Evolutionary conservation across 805 yeast genomes (phyloP), one percentile per base, ranked within the genome.

Genomic region (Starmera quercuum): DNA sequence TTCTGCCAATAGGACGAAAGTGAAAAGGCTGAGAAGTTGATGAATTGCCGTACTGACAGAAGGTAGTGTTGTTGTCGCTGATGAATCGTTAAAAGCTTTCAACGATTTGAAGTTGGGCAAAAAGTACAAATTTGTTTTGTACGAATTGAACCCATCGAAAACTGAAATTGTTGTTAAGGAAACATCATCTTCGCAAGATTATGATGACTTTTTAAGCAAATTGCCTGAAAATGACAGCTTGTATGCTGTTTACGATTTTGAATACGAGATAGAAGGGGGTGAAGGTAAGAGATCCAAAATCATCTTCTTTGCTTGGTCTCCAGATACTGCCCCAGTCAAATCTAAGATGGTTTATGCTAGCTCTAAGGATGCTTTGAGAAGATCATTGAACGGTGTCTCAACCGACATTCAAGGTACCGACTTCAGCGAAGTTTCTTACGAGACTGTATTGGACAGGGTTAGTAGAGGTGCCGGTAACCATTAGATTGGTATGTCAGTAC

Each of bases 331-430:
- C 35, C 86, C 92, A 42, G 79, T 92, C 54, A 83, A 94, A 71
- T 63, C 87, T 51, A 92, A 92, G 83, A 92, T 92, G 98, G 83
- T 90, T 43, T 90, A 88, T 70, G 97, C 98, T 31, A 78, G 96
- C n/a, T 88, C 97, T 40, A 87, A 87, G 68, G 97, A 88, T 54
- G 95, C 97, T 32, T 75, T 92, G 57, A 90, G 97, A 74, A 86
- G 95, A 68, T 90, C 98, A 37, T 73, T 92, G 58, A 90, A 84
- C 61, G 98, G 98, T 64, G 78, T 92, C 48, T 70, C 96, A 37
- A 63, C 95, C 49, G 98, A 92, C 58, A 73, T 92, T 56, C 98
- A 92, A 71, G 98, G 97, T 58, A 92, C 98, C 39, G 98, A 92
- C 64, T 88, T 79, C 66, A 80, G 94, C 42, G 98, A 92, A 73